Conservation (phyloP, 345 rosid genomes). For the Gossypium australe region DNA sequence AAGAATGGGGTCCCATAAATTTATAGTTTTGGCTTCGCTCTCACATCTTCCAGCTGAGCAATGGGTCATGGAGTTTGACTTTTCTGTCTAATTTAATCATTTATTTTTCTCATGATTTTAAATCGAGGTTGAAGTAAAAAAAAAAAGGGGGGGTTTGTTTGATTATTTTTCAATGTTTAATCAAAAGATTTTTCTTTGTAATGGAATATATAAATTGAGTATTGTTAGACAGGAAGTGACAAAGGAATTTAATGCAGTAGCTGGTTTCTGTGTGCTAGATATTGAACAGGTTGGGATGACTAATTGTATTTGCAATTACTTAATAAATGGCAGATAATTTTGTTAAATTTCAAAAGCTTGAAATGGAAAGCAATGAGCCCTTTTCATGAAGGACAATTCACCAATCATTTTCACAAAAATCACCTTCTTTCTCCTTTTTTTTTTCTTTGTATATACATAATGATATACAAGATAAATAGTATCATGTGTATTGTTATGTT, state of each 20-base stretch:
- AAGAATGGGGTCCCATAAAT: constrained; percentile 3
- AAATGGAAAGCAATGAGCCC: not conserved
- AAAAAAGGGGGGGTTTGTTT: not conserved
- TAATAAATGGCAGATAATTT: not conserved
- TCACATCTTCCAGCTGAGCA: constrained; percentile 1
- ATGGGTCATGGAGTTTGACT: constrained; percentile 6
- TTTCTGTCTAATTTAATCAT: not conserved
- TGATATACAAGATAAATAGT: no score
- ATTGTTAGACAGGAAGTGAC: not conserved
- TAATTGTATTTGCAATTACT: not conserved
- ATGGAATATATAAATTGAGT: not conserved
- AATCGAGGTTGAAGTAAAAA: not conserved
- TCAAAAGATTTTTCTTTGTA: constrained; percentile 3
- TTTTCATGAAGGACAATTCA: not conserved
- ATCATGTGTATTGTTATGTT: no score
- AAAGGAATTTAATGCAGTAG: constrained; percentile 3
- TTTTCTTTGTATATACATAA: no score
- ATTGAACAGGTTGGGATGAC: not conserved
- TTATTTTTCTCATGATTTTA: not conserved
- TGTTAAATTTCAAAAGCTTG: not conserved
- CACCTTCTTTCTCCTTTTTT: no score
- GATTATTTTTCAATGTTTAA: not conserved
- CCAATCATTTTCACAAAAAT: not conserved
- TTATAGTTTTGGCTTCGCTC: not conserved
- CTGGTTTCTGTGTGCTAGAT: not conserved